Base-by-base conservation (phyloP, 352 stramenopile genomes). In the Phytophthora brassicae region DNA sequence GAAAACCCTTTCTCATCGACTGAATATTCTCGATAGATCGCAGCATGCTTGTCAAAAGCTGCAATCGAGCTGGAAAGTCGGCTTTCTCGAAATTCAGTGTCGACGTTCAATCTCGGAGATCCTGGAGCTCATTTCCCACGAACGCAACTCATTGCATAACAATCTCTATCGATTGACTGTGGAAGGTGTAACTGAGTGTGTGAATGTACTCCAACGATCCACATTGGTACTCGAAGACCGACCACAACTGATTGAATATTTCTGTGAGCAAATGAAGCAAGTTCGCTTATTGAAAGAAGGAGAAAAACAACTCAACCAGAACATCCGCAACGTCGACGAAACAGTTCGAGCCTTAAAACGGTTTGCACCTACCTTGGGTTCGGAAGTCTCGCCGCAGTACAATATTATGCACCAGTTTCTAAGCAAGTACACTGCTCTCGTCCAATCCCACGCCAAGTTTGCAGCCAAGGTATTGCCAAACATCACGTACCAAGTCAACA, bases 21-120 rank as follows among this genome's bases (percentile, higher is more conserved):
- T 86, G 0, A 56, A 58, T 19, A 43, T 80, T 5, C 65, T 89
- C 0, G 79, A 89, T 60, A 57, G 56, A 14, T 86, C 78, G 0
- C 78, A 89, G 29, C 76, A 88, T 33, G 67, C 78, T 0, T 86
- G 80, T 23, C 75, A 86, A 43, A 89, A 89, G 29, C 66, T 86
- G 19, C 80, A 86, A 23, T 76, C 75, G 3, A 90, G 74, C 39
- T 90, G 79, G 79, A 88, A 79, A 47, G 77, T 90, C 7, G 79
- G 79, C 7, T 92, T 92, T 61, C 60, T 92, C 1, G 83, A 92
- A 56, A 79, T 92, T 50, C 80, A 90, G 31, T 92, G 83, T 29
- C 79, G 79, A 0, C 65, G 68, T 3, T 80, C 82, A 1, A 75
- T 92, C 19, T 73, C 66, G 5, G 80, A 90, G 24, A 76, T 90